Evolutionary conservation across 2,329 filamentous ascomycete genomes (phyloP), one percentile per base, ranked within the genome.

Genomic region (Cercospora sp.): DNA sequence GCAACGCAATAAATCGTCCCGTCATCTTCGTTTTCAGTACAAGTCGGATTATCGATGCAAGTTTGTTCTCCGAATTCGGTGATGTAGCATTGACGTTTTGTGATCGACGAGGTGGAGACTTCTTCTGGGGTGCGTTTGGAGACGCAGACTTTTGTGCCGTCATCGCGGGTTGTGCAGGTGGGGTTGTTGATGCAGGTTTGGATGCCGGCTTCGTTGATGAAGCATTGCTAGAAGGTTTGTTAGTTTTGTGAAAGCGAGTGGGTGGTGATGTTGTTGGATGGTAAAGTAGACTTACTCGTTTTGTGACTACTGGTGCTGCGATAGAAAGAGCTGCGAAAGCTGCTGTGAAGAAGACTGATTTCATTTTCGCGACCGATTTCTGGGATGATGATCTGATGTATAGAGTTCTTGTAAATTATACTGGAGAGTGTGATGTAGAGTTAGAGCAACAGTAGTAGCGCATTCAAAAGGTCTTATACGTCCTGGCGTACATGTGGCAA

Each of bases 101-200:
- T 55, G 9, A 12, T 51, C 45, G 45, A 13, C 45, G 45, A 5
- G 12, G 45, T 24, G 18, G 18, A 51, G 5, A 24, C 9, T 7
- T 28, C 51, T 30, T 30, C 18, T 8, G 26, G 28, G 16, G 5
- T 34, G 18, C 69, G 63, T 43, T 70, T 68, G 37, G 43, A 26
- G 5, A 71, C 61, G 63, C 71, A 72, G 16, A 51, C 49, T 18
- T 60, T 34, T 7, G 21, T 51, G 21, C 69, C 71, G 30, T 71
- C 67, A 9, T 57, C 60, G 32, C 66, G 26, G 9, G 63, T 69
- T 8, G 58, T 66, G 66, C 71, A 72, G 7, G 63, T 67, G 43
- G 71, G 71, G 30, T 28, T 57, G 18, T 66, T 49, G 63, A 62
- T 69, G 63, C 71, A 72, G n/a, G 30, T 58, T 51, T 72, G 71